Conservation (phyloP, 2,329 filamentous ascomycete genomes). For the Monosporascus sp. region DNA sequence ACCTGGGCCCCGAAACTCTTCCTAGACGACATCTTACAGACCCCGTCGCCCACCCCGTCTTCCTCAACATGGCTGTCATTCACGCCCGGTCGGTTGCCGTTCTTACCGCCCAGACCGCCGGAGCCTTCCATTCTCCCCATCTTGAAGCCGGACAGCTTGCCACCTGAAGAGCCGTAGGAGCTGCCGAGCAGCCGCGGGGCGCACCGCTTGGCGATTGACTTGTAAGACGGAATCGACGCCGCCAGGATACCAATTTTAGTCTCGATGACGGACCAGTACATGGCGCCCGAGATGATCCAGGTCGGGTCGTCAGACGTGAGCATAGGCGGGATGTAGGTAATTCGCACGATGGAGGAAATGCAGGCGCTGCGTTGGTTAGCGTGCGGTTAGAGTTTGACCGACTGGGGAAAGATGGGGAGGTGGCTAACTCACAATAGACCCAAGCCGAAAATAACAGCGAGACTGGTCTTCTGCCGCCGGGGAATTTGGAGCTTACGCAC, state of each 20-base stretch:
- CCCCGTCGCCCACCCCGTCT: no score
- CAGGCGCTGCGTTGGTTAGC: constrained; percentile 30
- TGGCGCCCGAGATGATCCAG: constrained; percentile 32
- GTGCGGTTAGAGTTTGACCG: no score
- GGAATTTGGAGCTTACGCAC: constrained; percentile 39
- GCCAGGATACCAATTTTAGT: constrained; percentile 32
- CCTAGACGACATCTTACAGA: no score
- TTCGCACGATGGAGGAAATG: constrained; percentile 40
- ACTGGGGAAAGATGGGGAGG: no score
- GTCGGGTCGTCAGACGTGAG: constrained; percentile 30
- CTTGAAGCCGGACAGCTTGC: not conserved
- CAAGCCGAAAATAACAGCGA: no score
- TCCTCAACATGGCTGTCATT: no score
- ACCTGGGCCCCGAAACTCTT: no score
- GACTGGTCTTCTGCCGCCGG: constrained; percentile 34
- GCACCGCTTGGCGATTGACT: constrained; percentile 30
- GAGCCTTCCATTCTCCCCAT: not conserved
- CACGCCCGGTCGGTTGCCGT: no score
- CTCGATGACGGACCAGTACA: constrained; percentile 35
- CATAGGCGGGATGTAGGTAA: constrained; percentile 39
- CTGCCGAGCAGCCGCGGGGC: constrained; percentile 15
- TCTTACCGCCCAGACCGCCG: no score
- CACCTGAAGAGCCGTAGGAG: constrained; percentile 11
- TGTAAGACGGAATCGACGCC: constrained; percentile 30
- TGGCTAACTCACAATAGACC: no score